Evolutionary conservation across 225 moss, liverwort and hornwort species (phyloP), one percentile per base, ranked within the genome.

Genomic region (Sphagnum tenellum): DNA sequence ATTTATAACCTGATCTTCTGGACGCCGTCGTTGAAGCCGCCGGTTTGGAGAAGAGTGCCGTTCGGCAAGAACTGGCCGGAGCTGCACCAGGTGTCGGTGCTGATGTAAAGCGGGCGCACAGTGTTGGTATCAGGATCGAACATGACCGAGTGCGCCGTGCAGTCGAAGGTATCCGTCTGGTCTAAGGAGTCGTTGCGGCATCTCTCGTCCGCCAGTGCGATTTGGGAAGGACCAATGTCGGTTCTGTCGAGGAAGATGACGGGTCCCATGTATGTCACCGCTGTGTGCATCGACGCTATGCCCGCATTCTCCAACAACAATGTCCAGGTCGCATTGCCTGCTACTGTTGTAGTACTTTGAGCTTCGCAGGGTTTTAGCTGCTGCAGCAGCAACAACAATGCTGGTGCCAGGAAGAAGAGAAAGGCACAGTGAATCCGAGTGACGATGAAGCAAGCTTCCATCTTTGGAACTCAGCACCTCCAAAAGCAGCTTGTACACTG

Each of bases 221-320:
- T 70, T 62, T 79, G 70, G 3, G 94, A 87, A 1, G 87, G 85
- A 1, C 91, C 91, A 3, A 79, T 85, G 55, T 89, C 91, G 0
- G 77, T 77, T 10, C 94, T 71, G 61, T 94, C 94, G 67, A 94
- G 69, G 46, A 94, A 75, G 48, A 94, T 58, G 13, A 89, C 94
- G 67, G 80, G 67, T 3, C 94, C 94, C 14, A 78, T 89, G 50
- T 68, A 77, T 12, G 80, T 86, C 12, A 94, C 79, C 4, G 86
- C 85, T 2, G 94, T 94, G 56, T 91, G 91, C 91, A 91, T 91
- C 51, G 91, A 87, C 2, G 91, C 75, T 50, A 94, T 86, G 45
- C 94, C 94, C 4, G 78, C 94, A 50, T 88, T 91, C 4, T 67
- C 12, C 12, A 78, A 0, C 68, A 94, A 55, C 0, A 94, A 46